phyloP scores from a whole-genome alignment of 2,329 filamentous ascomycete species.

The Alternaria viburni region DNA sequence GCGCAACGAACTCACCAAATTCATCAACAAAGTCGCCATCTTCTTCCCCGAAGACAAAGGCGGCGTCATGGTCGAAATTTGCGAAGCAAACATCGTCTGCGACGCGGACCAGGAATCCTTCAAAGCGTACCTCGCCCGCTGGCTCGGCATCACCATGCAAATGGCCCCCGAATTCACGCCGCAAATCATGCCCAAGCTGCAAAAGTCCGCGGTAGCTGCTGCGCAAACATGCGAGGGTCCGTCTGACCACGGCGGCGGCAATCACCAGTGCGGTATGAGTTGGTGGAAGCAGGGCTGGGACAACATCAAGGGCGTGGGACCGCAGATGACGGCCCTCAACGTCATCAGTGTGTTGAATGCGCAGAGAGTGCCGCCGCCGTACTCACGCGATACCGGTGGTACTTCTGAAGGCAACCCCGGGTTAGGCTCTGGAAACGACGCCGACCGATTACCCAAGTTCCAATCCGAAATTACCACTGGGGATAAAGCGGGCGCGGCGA shows the following conservation, averaged over 20 bases:
- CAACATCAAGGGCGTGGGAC: slow-evolving; percentile 58
- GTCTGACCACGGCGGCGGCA: slow-evolving; percentile 45
- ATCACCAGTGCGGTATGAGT: slow-evolving; percentile 49
- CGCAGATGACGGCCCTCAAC: slow-evolving; percentile 64
- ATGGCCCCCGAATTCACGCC: slow-evolving; percentile 63
- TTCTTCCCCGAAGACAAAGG: slow-evolving; percentile 49
- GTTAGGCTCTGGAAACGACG: slow-evolving; percentile 42
- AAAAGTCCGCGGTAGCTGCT: slow-evolving; percentile 60
- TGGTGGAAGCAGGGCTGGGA: slow-evolving; percentile 54
- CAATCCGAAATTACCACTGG: slow-evolving; percentile 38
- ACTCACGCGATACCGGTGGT: slow-evolving; percentile 59
- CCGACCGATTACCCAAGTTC: slow-evolving; percentile 24
- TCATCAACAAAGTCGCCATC: slow-evolving; percentile 39
- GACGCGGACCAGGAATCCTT: slow-evolving; percentile 54
- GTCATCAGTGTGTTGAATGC: slow-evolving; percentile 57
- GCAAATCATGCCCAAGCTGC: slow-evolving; percentile 59
- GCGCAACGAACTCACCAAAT: slow-evolving; percentile 35
- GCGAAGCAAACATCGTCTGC: slow-evolving; percentile 51
- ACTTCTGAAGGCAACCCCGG: slow-evolving; percentile 55
- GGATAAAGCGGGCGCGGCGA: slow-evolving; percentile 52
- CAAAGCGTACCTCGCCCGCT: slow-evolving; percentile 55
- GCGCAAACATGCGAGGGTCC: slow-evolving; percentile 60
- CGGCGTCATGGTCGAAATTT: slow-evolving; percentile 52
- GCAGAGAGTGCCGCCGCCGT: slow-evolving; percentile 47
- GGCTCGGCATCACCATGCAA: slow-evolving; percentile 62